Conservation (phyloP, 1,284 basidiomycete species). For the Cryptococcus amylolentus region DNA sequence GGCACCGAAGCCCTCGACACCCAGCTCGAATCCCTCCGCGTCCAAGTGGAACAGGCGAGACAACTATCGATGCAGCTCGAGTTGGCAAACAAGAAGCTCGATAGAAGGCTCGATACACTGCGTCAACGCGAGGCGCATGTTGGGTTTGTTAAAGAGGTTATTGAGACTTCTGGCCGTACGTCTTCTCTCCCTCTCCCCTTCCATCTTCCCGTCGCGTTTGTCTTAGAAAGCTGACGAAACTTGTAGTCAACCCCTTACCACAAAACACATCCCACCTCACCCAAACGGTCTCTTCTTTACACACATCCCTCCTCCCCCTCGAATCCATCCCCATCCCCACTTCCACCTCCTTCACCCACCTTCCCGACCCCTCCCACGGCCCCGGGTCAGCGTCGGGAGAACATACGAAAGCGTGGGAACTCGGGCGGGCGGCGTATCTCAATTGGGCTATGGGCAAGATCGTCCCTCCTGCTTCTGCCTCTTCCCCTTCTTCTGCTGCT, state of each 20-base stretch:
- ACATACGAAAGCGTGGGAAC: constrained; percentile 42
- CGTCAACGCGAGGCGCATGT: constrained; percentile 43
- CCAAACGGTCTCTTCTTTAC: constrained; percentile 27
- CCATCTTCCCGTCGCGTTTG: not conserved
- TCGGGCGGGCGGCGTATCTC: constrained; percentile 48
- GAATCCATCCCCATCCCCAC: constrained; percentile 16
- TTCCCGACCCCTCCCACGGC: not conserved
- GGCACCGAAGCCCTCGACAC: constrained; percentile 35
- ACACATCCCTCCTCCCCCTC: constrained; percentile 28
- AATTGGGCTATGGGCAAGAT: constrained; percentile 44
- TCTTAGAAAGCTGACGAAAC: not conserved
- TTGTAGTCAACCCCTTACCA: constrained; percentile 40
- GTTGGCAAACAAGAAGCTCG: constrained; percentile 40
- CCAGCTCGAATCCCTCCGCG: constrained; percentile 35
- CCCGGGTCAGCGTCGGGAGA: not conserved
- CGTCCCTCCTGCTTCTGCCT: constrained; percentile 3
- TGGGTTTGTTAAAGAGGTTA: constrained; percentile 41
- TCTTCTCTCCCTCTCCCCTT: not conserved
- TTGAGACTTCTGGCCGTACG: constrained; percentile 34
- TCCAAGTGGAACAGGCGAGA: constrained; percentile 44
- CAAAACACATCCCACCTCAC: constrained; percentile 23
- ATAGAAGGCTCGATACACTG: constrained; percentile 36
- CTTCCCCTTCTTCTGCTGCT: not conserved
- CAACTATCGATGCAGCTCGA: constrained; percentile 35
- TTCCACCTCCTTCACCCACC: not conserved